These are phyloP conservation scores for Solanum pinnatisectum DNA, from an alignment of 257 asterid species.

Conservation along the genomic window DNA sequence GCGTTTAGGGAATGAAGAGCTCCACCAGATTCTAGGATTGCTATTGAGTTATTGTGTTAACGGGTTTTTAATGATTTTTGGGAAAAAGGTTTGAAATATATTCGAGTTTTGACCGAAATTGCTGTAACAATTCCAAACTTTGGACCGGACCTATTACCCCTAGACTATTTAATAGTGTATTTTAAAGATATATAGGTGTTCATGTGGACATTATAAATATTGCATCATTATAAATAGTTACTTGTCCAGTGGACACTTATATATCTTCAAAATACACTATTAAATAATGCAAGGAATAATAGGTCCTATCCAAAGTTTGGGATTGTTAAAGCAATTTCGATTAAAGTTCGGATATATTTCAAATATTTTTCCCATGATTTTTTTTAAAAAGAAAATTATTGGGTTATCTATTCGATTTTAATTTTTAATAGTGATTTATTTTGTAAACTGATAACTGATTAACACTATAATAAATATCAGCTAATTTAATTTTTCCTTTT, in stretches of 20 bases:
- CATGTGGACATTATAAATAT: not conserved
- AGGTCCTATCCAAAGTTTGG: not conserved
- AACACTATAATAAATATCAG: not conserved
- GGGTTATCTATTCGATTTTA: no score
- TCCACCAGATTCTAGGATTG: not conserved
- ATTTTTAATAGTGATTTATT: no score
- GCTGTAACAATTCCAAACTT: no score
- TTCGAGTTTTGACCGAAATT: no score
- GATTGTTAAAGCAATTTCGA: no score
- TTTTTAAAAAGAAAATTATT: no score
- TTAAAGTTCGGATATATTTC: no score
- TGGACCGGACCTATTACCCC: not conserved
- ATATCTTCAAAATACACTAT: not conserved
- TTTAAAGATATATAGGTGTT: not conserved
- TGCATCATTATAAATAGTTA: not conserved
- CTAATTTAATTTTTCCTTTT: no score
- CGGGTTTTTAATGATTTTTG: not conserved
- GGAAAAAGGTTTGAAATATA: no score
- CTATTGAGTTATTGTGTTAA: not conserved
- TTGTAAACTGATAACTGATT: no score
- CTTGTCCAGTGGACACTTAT: not conserved
- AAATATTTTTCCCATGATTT: no score
- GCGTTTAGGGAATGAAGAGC: not conserved
- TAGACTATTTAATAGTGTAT: not conserved
- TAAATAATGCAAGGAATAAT: not conserved